Evolutionary conservation across 2,329 filamentous ascomycete genomes (phyloP), one percentile per base, ranked within the genome.

Genomic region (Aspergillus persii): DNA sequence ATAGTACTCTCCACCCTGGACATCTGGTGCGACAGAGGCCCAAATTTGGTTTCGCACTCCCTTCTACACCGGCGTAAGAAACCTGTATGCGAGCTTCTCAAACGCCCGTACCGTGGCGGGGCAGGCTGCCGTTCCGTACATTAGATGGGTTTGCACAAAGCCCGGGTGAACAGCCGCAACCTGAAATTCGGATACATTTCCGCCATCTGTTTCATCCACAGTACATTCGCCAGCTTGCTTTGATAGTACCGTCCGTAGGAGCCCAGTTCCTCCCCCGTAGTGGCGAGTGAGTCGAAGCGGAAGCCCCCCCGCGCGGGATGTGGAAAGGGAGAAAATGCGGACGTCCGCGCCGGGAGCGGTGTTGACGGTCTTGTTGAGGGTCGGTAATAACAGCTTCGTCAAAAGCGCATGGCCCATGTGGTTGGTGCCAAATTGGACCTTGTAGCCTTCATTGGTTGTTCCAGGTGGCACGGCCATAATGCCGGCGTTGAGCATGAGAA

Each of bases 351-450:
- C 67, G 27, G 53, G 18, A 4, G 78, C 77, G 0, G 81, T 81
- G 12, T 71, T 62, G 11, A 78, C 77, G 0, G 81, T 82, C 15
- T 71, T 62, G 8, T 76, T 69, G 52, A 83, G 66, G 0, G 68
- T 71, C 1, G 79, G 79, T 1, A 81, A 66, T 0, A 84, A 73
- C 2, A 81, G 71, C 41, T 78, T 79, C 8, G 75, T 81, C 11
- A 83, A 65, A 0, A 83, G 72, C 3, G 79, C 78, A 61, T 81
- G 81, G n/a, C 80, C 81, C 61, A 83, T 69, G 69, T 83, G 78
- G 62, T 84, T 83, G 8, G 78, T 81, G 33, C 79, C 81, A 58
- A 83, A 79, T 54, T 82, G 79, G 33, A 79, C 73, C 65, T 84
- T 81, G 61, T 80, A 81, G 48, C 79, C 80, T 48, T 83, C 79